Evolutionary conservation across 768 basidiomycete species (phyloP).

Genomic region (Pleurotus sapidus): DNA sequence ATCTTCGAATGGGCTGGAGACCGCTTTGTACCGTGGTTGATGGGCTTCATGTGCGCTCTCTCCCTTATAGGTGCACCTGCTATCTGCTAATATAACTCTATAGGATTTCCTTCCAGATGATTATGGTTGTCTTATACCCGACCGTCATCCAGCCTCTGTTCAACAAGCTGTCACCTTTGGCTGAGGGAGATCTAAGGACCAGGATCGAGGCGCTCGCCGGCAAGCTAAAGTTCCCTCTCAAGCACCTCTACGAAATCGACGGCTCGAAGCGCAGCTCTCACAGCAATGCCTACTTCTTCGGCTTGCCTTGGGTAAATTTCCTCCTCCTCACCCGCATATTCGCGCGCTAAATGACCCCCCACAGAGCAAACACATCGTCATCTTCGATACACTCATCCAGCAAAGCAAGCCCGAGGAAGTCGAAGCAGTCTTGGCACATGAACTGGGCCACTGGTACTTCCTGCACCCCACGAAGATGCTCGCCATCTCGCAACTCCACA

Average conservation of each 20-base stretch:
- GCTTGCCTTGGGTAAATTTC: conserved; percentile 80
- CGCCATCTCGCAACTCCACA: conserved; percentile 81
- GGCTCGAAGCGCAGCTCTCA: conserved; percentile 95
- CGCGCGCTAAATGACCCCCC: neutral
- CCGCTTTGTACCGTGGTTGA: conserved; percentile 89
- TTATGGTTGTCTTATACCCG: conserved; percentile 81
- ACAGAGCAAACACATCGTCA: conserved; percentile 91
- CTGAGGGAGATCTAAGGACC: conserved; percentile 69
- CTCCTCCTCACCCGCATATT: neutral
- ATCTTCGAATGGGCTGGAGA: conserved; percentile 94
- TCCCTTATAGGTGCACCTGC: neutral
- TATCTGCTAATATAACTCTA: neutral
- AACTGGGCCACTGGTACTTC: conserved; percentile 95
- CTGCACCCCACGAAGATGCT: conserved; percentile 90
- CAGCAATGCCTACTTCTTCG: conserved; percentile 98
- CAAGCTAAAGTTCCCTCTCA: conserved; percentile 90
- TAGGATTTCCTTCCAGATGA: conserved; percentile 79
- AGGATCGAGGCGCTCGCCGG: conserved; percentile 76
- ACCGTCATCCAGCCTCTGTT: conserved; percentile 92
- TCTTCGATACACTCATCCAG: conserved; percentile 96
- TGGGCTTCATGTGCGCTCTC: conserved; percentile 79
- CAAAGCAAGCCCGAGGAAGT: conserved; percentile 89
- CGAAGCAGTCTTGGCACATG: conserved; percentile 96
- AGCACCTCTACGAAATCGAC: conserved; percentile 94
- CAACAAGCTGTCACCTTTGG: conserved; percentile 92